phyloP scores from a whole-genome alignment of 306 rosid genomes.

The Aeschynomene evenia region DNA sequence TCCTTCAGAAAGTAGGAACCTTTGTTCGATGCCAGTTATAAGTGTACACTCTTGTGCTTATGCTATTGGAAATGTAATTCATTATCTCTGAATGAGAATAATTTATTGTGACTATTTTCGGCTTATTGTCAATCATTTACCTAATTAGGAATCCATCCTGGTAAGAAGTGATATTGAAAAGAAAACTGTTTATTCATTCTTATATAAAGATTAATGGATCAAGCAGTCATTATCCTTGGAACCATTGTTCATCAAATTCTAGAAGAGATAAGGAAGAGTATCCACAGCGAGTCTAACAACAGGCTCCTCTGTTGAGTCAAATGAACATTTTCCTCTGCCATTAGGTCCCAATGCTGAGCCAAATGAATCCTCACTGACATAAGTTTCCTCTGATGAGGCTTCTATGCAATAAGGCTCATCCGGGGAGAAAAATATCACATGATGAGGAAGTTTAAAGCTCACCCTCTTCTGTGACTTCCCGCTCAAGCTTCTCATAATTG shows the following conservation, averaged over 20 bases:
- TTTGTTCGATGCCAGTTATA: not conserved
- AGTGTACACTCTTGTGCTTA: not conserved
- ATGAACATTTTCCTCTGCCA: not conserved
- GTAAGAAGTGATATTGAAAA: not conserved
- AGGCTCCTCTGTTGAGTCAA: conserved; percentile 19
- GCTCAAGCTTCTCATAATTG: not conserved
- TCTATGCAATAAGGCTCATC: not conserved
- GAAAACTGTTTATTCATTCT: not conserved
- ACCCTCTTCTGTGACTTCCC: conserved; percentile 32
- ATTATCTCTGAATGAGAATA: no score
- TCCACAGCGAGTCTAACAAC: conserved; percentile 35
- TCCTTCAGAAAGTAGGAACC: not conserved
- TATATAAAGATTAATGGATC: not conserved
- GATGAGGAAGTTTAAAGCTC: conserved; percentile 39
- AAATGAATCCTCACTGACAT: conserved; percentile 9
- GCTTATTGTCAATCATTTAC: no score
- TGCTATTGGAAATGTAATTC: not conserved
- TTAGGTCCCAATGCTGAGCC: conserved; percentile 10
- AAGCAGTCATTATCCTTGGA: not conserved
- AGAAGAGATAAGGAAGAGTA: conserved; percentile 45
- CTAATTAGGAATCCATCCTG: not conserved
- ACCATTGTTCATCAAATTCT: conserved; percentile 16
- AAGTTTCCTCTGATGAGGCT: not conserved
- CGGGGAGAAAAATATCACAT: conserved; percentile 26
- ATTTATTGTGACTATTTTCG: no score